Evolutionary conservation across 106 monocot species (phyloP).

Genomic region (Platanthera zijinensis): DNA sequence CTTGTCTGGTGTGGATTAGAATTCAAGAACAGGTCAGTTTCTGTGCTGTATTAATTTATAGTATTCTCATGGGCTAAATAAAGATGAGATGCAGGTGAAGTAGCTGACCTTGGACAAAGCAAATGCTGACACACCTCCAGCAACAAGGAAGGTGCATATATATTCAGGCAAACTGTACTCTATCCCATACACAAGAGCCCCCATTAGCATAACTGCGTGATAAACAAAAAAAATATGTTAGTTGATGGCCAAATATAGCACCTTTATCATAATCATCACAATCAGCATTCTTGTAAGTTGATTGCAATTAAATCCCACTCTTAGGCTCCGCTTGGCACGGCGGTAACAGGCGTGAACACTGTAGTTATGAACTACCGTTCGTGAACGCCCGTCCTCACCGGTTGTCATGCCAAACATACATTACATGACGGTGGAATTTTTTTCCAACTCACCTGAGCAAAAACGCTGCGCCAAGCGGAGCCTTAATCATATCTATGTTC

Average conservation of each 20-base stretch:
- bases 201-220: constrained; percentile 92
- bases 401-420: too few relatives aligned
- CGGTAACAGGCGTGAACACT: too few relatives aligned
- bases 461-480: too few relatives aligned
- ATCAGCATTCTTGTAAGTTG: not conserved
- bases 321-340: too few relatives aligned
- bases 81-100: not conserved
- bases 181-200: constrained; percentile 84
- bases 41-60: not conserved
- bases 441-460: too few relatives aligned
- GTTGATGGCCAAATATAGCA: not conserved
- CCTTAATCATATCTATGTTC: too few relatives aligned
- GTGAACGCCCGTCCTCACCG: too few relatives aligned
- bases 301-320: not conserved
- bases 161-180: constrained; percentile 85
- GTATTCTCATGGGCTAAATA: not conserved
- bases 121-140: constrained; percentile 93
- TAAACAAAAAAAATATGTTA: not conserved
- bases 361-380: too few relatives aligned
- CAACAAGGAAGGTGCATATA: constrained; percentile 90
- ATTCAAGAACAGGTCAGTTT: not conserved
- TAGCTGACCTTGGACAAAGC: constrained; percentile 69
- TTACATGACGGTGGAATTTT: too few relatives aligned
- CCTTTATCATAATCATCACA: not conserved
- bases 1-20: constrained; percentile 61